Base-by-base conservation (phyloP, 73 alveolate genomes). In the Paramecium primaurelia region DNA sequence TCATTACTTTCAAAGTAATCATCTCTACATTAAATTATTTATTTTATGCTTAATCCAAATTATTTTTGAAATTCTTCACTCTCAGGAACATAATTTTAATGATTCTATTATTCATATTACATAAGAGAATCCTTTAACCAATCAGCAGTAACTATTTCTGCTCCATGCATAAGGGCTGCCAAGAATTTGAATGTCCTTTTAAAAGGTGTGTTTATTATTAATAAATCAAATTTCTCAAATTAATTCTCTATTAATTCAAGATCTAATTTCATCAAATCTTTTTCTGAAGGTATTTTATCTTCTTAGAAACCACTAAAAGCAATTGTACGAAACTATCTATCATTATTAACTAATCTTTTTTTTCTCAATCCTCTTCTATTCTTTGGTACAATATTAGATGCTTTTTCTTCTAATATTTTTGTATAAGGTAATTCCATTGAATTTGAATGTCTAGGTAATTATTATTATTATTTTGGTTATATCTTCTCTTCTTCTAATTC, bases 141-240 rank as follows among this genome's bases (percentile, higher is more conserved):
- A 37, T 73, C 58, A 8, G 16, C 25, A 36, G 58, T 73, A 30
- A 73, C 87, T 12, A 73, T 73, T 7, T 73, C 58, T 37, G 87
- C 87, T 9, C 87, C 87, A 34, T 36, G 36, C 68, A 73, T 73
- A 10, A 73, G 36, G 0, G 40, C 87, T 36, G 36, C 87, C 68
- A 73, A 73, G 40, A 73, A 73, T 40, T 73, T 73, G 18, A 73
- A 73, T 73, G 87, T 73, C 59, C 87, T 73, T 73, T 73, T 73
- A 32, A 34, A 34, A 2, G 59, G 60, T 0, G 58, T 22, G 12
- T 34, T 73, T 9, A 73, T 18, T 36, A 73, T 20, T 73, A 73
- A 38, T 30, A 73, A 22, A 73, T 73, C 87, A 73, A 73, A 73
- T 40, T 73, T 73, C 34, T 73, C 87, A 37, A 20, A 37, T n/a